These are phyloP conservation scores for Lepidium africanum DNA, from an alignment of 345 rosid genomes.

Conservation along the genomic window DNA sequence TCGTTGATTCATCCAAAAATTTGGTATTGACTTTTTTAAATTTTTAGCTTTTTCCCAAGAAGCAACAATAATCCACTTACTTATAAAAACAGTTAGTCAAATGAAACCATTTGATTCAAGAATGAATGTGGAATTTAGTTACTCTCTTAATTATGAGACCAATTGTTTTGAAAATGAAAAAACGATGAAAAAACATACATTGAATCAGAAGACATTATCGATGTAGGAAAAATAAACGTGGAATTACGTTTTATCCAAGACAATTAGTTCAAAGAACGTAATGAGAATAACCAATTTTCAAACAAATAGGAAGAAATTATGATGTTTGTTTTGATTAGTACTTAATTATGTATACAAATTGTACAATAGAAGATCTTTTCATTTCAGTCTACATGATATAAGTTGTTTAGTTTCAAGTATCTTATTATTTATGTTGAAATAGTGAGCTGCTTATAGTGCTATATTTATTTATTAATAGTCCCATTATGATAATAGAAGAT, in stretches of 20 bases:
- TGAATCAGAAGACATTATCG: not conserved
- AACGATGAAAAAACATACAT: not conserved
- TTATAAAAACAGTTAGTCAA: not conserved
- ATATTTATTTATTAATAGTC: not conserved
- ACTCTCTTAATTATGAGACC: not conserved
- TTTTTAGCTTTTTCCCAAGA: constrained; percentile 6
- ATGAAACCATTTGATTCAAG: constrained; percentile 1
- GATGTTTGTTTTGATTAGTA: no score
- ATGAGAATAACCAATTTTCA: not conserved
- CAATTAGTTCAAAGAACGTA: not conserved
- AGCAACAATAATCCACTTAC: constrained; percentile 9
- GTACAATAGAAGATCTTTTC: no score
- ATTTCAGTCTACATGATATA: no score
- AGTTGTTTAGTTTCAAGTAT: no score
- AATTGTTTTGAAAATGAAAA: not conserved
- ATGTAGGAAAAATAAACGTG: not conserved
- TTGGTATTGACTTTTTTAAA: not conserved
- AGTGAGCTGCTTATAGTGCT: not conserved
- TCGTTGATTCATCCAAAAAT: not conserved
- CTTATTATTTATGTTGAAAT: not conserved
- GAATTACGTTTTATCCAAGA: constrained; percentile 1
- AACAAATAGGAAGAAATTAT: no score
- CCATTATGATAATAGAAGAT: not conserved
- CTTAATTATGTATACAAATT: no score
- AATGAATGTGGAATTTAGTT: not conserved